phyloP scores from a whole-genome alignment of 306 rosid species.

The Comarum palustre region DNA sequence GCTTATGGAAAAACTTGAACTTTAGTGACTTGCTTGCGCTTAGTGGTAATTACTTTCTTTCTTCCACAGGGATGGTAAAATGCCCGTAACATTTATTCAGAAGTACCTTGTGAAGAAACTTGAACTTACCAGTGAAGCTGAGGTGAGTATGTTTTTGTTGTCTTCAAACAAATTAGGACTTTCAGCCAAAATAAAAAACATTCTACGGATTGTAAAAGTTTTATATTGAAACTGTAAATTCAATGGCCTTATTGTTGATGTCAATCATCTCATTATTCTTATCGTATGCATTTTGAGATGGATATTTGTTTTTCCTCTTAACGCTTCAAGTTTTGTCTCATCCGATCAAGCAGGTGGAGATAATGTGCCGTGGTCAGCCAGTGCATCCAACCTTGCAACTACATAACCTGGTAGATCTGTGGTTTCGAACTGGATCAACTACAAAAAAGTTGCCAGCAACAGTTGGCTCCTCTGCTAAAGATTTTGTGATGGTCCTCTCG shows the following conservation, averaged over 20 bases:
- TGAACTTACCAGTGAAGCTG: constrained; percentile 72
- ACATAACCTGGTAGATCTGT: constrained; percentile 71
- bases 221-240: background rate
- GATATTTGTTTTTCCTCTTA: constrained; percentile 9
- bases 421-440: constrained; percentile 75
- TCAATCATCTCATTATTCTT: background rate
- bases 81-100: constrained; percentile 81
- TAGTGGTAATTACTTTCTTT: constrained; percentile 10
- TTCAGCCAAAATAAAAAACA: background rate
- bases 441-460: constrained; percentile 65
- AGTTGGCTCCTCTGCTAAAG: constrained; percentile 92
- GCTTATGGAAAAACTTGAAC: background rate
- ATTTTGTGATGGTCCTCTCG: constrained; percentile 89
- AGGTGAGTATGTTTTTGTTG: constrained; percentile 50
- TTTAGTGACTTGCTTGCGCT: background rate
- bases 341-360: constrained; percentile 59
- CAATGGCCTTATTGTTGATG: too few species aligned
- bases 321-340: background rate
- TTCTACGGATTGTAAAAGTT: background rate
- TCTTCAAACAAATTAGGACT: constrained; percentile 15
- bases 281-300: constrained; percentile 2
- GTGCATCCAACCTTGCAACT: constrained; percentile 66
- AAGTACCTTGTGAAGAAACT: constrained; percentile 89
- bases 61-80: constrained; percentile 71
- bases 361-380: constrained; percentile 78